Conservation (phyloP, 108 stramenopile genomes). For the Cyclotella baltica region DNA sequence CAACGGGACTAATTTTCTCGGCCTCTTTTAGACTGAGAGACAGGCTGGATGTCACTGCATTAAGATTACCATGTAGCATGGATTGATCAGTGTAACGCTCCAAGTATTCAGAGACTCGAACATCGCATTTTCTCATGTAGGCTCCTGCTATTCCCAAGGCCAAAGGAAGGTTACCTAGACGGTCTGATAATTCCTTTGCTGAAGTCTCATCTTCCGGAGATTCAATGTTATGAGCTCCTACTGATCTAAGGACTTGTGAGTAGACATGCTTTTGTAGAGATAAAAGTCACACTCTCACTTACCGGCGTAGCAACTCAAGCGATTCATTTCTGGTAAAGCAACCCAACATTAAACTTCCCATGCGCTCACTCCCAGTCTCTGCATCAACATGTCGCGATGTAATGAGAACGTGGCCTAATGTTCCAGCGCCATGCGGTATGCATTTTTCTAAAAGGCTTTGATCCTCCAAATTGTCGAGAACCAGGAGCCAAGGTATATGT, state of each 20-base stretch:
- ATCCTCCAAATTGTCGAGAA: conserved; percentile 80
- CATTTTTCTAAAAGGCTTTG: conserved; percentile 51
- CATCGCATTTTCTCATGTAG: conserved; percentile 77
- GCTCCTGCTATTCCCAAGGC: conserved; percentile 74
- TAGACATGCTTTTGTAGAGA: no score
- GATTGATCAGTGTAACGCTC: conserved; percentile 62
- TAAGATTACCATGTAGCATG: conserved; percentile 50
- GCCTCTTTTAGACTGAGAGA: conserved; percentile 65
- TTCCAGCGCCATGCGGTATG: conserved; percentile 61
- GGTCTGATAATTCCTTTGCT: conserved; percentile 31
- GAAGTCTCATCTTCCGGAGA: conserved; percentile 8
- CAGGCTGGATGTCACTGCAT: conserved; percentile 62
- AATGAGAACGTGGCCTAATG: conserved; percentile 63
- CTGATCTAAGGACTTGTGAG: no score
- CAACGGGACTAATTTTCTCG: conserved; percentile 50
- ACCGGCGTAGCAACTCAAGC: conserved; percentile 57
- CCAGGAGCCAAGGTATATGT: conserved; percentile 68
- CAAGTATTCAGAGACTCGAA: conserved; percentile 64
- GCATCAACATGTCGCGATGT: conserved; percentile 63
- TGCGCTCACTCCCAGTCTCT: conserved; percentile 20
- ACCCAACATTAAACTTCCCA: conserved; percentile 46
- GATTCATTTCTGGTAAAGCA: conserved; percentile 66
- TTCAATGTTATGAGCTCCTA: conserved; percentile 40
- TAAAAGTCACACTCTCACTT: conserved; percentile 22
- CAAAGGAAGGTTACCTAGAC: conserved; percentile 67